Percentiles rank a stretch among this genome's conserved stretches.
Evolutionary conservation across 1,139 yeast species (phyloP).

Genomic region (Komagataea norvegica): DNA sequence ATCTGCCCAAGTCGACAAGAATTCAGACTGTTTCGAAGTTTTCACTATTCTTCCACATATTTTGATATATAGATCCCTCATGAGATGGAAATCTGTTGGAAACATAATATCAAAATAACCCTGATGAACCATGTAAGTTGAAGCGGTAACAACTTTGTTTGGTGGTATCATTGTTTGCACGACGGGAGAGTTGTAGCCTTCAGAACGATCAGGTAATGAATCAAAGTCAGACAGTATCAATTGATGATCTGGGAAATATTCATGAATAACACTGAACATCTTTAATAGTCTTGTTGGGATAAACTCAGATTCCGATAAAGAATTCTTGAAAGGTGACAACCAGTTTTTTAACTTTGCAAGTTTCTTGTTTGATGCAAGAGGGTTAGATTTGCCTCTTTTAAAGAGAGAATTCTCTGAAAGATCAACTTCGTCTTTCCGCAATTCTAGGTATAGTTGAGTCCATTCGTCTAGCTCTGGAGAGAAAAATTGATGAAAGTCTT

Average conservation of each 20-base stretch:
- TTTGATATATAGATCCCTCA: constrained; percentile 57
- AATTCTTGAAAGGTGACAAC: constrained; percentile 58
- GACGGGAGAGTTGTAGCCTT: constrained; percentile 74
- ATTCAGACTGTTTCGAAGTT: constrained; percentile 58
- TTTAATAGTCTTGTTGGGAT: constrained; percentile 73
- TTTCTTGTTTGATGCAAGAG: constrained; percentile 17
- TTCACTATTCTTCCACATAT: constrained; percentile 59
- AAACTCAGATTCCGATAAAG: constrained; percentile 70
- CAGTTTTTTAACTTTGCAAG: constrained; percentile 31
- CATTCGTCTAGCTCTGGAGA: constrained; percentile 63
- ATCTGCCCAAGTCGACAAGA: constrained; percentile 70
- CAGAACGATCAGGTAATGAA: constrained; percentile 51
- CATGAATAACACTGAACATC: constrained; percentile 58
- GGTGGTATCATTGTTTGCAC: constrained; percentile 69
- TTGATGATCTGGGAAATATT: constrained; percentile 71
- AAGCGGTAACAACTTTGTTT: constrained; percentile 43
- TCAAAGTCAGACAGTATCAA: constrained; percentile 72
- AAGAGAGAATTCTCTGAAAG: constrained; percentile 3
- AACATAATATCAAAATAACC: constrained; percentile 86
- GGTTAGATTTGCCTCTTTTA: constrained; percentile 11
- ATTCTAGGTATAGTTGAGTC: constrained; percentile 42
- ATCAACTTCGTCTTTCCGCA: constrained; percentile 16
- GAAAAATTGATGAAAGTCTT: constrained; percentile 74
- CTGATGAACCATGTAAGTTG: constrained; percentile 75
- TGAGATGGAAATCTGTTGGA: constrained; percentile 70